Base-by-base conservation (phyloP, 192 early-diverging fungal genomes). In the Linnemannia hyalina region DNA sequence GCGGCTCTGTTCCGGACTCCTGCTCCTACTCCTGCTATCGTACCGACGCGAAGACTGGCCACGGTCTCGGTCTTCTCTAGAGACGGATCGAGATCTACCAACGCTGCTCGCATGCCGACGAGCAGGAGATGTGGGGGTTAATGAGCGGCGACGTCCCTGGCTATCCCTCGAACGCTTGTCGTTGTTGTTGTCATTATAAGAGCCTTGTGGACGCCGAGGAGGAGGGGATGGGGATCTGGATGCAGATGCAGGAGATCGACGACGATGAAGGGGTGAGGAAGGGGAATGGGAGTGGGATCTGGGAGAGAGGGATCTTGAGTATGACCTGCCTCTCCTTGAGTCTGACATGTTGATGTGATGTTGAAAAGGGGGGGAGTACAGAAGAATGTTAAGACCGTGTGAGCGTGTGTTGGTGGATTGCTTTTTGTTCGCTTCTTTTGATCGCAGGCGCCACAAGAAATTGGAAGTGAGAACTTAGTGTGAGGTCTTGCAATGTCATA, bases 21-120 rank as follows among this genome's bases (percentile, higher is more conserved):
- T 46, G 65, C 70, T 81, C 77, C 77, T 75, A 10, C 69, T 74
- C 76, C 71, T 84, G 40, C 75, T 82, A 76, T 55, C 65, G 9
- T 44, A 29, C 22, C 40, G 42, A 70, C 46, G 47, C 23, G 29
- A 65, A 73, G 26, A 23, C 73, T 54, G 29, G 46, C 44, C 47
- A 32, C 75, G 55, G 29, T 32, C 29, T 77, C 65, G n/a, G 46
- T 29, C 41, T 11, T 29, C 63, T 35, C n/a, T 42, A 32, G 72
- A 49, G 26, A 42, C n/a, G 29, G 40, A 49, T 22, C 46, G 72
- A 47, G 40, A 29, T n/a, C 46, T 49, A n/a, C 9, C 7, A 26
- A 47, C 4, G 44, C 36, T 41, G 13, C 15, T 44, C 11, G 47
- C 16, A 35, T 44, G 47, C 7, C 73, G 32, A 44, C 47, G 41